Base-by-base conservation (phyloP, 305 asterid genomes). In the Euphrasia arctica region DNA sequence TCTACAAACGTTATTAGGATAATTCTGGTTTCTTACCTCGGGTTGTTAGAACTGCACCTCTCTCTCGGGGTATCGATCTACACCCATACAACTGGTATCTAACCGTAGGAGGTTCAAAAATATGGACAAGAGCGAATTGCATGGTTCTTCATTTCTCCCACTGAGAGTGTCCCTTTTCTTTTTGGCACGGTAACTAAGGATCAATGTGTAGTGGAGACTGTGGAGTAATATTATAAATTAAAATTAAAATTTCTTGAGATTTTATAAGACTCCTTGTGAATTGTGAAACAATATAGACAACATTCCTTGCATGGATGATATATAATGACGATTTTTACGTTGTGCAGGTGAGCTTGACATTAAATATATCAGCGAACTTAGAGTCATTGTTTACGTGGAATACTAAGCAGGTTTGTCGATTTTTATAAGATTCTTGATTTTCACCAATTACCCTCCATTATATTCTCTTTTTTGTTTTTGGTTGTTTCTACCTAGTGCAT, bases 331-430 rank as follows among this genome's bases (percentile, higher is more conserved):
- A 25, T 43, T 42, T 34, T 60, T 67, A 14, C 32, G 9, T 59
- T 60, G 60, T 80, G 82, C 92, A 92, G 98, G 90, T 84, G 69
- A 93, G 97, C 86, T 67, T 93, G 84, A 90, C 93, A n/a, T 57
- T 93, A 79, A 93, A 90, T 70, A 77, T 93, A 78, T 81, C 98
- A 55, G 95, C 94, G 41, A 81, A 90, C 79, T 74, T 93, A 66
- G 82, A 83, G 75, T 85, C 98, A 22, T 67, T 88, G 75, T 93
- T 93, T 78, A 90, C 98, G 6, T 93, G 98, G 98, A 90, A 93
- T 62, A 87, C 96, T 15, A 93, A 90, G 77, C 97, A 93, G 98
- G 98, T 93, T 64, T 62, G 80, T 58, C 42, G 5, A 0, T 70
- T 9, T 34, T 54, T 63, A 15, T 5, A 65, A 57, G 9, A 39